Evolutionary conservation across 2,329 filamentous ascomycete genomes (phyloP).

Genomic region (Trichoderma koningiopsis): DNA sequence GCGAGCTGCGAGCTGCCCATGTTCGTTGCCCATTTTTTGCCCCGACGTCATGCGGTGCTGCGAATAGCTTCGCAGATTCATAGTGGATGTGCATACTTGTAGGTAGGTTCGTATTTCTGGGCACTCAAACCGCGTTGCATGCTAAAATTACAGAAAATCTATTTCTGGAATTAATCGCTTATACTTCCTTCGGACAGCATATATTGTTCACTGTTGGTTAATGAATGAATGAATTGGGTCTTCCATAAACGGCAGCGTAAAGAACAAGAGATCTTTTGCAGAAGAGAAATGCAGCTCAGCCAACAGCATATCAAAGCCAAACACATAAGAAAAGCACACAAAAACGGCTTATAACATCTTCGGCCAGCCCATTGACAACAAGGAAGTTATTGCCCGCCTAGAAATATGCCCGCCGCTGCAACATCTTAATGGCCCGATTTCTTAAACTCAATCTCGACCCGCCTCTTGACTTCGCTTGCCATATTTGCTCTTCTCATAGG

Average conservation of each 20-base stretch:
- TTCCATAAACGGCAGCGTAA: not conserved
- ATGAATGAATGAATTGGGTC: not conserved
- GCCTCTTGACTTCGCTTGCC: conserved; percentile 7
- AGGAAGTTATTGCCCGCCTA: conserved; percentile 7
- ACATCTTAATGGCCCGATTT: not conserved
- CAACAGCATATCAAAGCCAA: not conserved
- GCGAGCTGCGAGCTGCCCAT: conserved; percentile 9
- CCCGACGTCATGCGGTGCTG: conserved; percentile 12
- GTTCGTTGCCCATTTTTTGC: not conserved
- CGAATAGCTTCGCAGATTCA: conserved; percentile 12
- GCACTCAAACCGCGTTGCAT: not conserved
- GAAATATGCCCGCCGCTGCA: not conserved
- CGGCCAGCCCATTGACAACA: not conserved
- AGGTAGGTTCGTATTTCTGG: not conserved
- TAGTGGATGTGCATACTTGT: not conserved
- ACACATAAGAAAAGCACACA: not conserved
- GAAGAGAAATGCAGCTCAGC: not conserved
- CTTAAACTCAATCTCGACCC: not conserved
- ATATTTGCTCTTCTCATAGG: too few species aligned
- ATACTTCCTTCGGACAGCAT: not conserved
- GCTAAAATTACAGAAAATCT: not conserved
- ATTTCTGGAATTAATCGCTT: not conserved
- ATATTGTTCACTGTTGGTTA: not conserved
- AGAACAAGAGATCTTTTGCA: not conserved
- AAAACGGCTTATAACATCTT: not conserved